These are phyloP conservation scores for Cordyceps farinosa DNA, from an alignment of 2,329 filamentous ascomycete species.

Conservation along the genomic window DNA sequence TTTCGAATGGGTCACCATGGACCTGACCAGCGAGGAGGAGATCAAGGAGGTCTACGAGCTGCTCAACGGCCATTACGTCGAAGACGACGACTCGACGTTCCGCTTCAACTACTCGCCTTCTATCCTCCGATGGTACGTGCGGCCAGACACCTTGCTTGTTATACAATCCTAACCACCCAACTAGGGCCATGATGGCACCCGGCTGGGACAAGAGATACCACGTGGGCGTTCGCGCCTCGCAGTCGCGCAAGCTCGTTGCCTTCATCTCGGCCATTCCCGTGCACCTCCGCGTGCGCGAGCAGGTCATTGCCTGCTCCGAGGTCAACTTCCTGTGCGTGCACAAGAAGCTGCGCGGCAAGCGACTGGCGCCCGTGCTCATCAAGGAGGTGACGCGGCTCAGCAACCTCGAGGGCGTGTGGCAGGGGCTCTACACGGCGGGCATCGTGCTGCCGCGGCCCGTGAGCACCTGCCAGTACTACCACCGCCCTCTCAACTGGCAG, in stretches of 20 bases:
- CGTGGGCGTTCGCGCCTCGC: slow-evolving; percentile 80
- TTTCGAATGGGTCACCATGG: slow-evolving; percentile 93
- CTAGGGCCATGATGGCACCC: slow-evolving; percentile 86
- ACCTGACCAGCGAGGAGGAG: slow-evolving; percentile 73
- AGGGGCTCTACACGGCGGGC: slow-evolving; percentile 94
- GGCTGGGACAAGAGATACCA: slow-evolving; percentile 96
- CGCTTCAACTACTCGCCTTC: slow-evolving; percentile 91
- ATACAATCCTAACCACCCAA: background rate
- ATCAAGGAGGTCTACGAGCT: slow-evolving; percentile 90
- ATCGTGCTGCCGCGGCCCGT: slow-evolving; percentile 88
- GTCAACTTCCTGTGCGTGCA: slow-evolving; percentile 98
- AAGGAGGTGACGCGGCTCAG: slow-evolving; percentile 95
- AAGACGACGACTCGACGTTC: slow-evolving; percentile 96
- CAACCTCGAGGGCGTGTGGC: slow-evolving; percentile 82
- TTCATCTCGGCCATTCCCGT: slow-evolving; percentile 95
- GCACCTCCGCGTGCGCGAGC: slow-evolving; percentile 73
- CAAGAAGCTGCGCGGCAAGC: slow-evolving; percentile 93
- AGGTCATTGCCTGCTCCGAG: slow-evolving; percentile 74
- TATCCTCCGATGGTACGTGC: slow-evolving; percentile 77
- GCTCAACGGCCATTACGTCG: slow-evolving; percentile 90
- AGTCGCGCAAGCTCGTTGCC: slow-evolving; percentile 83
- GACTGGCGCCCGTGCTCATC: slow-evolving; percentile 89
- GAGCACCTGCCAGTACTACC: slow-evolving; percentile 91
- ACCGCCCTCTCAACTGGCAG: slow-evolving; percentile 90
- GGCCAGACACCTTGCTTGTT: too few relatives aligned